These are phyloP conservation scores for Xylariaceae sp. DNA, from an alignment of 2,329 filamentous ascomycete species.

Conservation along the genomic window DNA sequence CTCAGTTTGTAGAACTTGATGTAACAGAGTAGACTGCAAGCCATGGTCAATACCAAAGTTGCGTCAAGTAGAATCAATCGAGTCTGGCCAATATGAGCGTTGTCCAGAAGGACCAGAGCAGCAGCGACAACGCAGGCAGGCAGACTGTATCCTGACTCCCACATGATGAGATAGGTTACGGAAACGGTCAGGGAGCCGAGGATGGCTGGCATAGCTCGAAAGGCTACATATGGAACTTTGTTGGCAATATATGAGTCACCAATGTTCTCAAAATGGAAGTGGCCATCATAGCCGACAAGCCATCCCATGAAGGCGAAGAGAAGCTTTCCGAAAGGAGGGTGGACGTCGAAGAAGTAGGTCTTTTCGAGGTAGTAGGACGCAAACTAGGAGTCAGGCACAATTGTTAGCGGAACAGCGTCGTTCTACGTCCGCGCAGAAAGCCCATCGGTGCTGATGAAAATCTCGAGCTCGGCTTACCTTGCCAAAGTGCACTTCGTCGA, in stretches of 20 bases:
- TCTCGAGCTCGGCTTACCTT: conserved; percentile 63
- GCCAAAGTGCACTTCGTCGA: conserved; percentile 98
- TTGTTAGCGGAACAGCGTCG: too few species aligned
- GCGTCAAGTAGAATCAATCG: conserved; percentile 92
- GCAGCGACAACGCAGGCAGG: conserved; percentile 87
- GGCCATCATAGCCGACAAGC: conserved; percentile 94
- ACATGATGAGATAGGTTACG: conserved; percentile 97
- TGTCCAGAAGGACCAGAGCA: conserved; percentile 87
- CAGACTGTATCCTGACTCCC: conserved; percentile 97
- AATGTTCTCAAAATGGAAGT: conserved; percentile 98
- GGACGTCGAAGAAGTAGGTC: conserved; percentile 99
- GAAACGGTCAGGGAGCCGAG: conserved; percentile 90
- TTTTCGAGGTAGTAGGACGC: conserved; percentile 85
- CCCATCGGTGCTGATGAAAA: too few species aligned
- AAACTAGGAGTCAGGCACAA: conserved; percentile 46
- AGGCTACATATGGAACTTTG: conserved; percentile 95
- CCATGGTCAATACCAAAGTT: conserved; percentile 93
- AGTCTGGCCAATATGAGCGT: conserved; percentile 96
- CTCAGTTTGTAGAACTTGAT: conserved; percentile 97
- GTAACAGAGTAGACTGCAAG: conserved; percentile 88
- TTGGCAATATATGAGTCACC: conserved; percentile 97
- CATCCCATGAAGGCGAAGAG: conserved; percentile 96
- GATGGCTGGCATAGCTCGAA: conserved; percentile 87
- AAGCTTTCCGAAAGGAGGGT: conserved; percentile 96
- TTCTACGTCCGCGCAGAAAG: too few species aligned